Evolutionary conservation across 768 basidiomycete genomes (phyloP).

Genomic region (Podaxis carcinomalis): DNA sequence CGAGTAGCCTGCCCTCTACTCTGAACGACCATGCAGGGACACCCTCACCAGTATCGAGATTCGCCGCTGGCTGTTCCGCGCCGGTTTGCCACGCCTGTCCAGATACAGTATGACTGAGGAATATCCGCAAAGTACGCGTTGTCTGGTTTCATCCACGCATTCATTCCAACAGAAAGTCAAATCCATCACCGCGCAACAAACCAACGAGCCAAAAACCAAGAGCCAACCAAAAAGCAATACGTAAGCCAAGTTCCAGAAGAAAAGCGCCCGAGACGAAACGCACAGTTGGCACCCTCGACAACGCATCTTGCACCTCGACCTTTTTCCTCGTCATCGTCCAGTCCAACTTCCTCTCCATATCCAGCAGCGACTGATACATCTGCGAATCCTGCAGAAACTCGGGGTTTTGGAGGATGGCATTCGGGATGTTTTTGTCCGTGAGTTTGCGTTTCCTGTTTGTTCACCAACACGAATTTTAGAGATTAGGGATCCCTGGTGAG

Average conservation of each 20-base stretch:
- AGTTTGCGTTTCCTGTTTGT: constrained; percentile 65
- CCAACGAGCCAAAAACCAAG: not conserved
- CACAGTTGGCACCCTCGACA: constrained; percentile 70
- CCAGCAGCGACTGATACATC: constrained; percentile 83
- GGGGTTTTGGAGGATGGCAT: constrained; percentile 67
- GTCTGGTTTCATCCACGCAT: constrained; percentile 40
- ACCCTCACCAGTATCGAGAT: constrained; percentile 82
- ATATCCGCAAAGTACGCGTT: constrained; percentile 78
- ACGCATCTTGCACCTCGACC: constrained; percentile 88
- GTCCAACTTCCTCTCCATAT: constrained; percentile 88
- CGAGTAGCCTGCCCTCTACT: constrained; percentile 83
- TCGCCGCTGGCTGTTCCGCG: constrained; percentile 37
- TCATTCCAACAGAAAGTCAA: not conserved
- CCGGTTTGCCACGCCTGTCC: constrained; percentile 82
- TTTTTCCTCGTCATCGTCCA: constrained; percentile 93
- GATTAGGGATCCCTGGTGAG: not conserved
- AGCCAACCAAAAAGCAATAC: not conserved
- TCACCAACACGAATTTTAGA: too few species aligned
- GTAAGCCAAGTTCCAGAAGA: not conserved
- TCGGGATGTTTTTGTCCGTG: constrained; percentile 75
- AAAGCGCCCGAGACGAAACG: constrained; percentile 14
- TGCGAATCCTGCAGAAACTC: constrained; percentile 77
- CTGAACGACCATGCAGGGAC: constrained; percentile 87
- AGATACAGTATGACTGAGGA: constrained; percentile 83
- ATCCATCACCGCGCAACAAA: too few species aligned